Evolutionary conservation across 164 flowering plant genomes (phyloP).

Genomic region (Warburgia ugandensis): DNA sequence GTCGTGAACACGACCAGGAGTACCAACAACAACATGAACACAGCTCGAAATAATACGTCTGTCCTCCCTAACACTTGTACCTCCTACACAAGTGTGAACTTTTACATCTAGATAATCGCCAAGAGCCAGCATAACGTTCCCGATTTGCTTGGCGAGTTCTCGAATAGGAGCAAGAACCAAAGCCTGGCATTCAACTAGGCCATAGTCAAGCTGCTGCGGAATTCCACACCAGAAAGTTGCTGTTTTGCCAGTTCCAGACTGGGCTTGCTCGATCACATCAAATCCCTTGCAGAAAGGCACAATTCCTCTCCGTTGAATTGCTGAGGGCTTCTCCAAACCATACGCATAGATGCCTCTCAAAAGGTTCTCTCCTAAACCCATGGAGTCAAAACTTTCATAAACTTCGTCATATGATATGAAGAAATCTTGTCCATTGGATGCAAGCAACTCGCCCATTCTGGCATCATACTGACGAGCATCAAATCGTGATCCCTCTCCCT

Average conservation of each 20-base stretch:
- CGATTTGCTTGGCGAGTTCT: conserved; percentile 84
- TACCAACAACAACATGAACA: conserved; percentile 82
- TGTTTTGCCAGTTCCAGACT: conserved; percentile 87
- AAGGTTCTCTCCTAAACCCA: conserved; percentile 64
- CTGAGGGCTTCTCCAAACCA: conserved; percentile 94
- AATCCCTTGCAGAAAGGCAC: conserved; percentile 84
- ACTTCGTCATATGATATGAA: conserved; percentile 72
- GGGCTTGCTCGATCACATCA: conserved; percentile 88
- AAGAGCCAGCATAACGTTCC: conserved; percentile 88
- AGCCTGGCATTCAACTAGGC: conserved; percentile 63
- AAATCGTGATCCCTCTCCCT: conserved; percentile 20
- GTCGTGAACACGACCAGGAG: conserved; percentile 88
- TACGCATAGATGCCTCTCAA: conserved; percentile 84
- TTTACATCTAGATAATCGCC: conserved; percentile 85
- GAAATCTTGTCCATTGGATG: conserved; percentile 50
- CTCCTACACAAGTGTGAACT: conserved; percentile 94
- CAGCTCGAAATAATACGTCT: conserved; percentile 71
- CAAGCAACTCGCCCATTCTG: conserved; percentile 14
- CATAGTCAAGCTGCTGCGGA: conserved; percentile 73
- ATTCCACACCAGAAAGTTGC: conserved; percentile 89
- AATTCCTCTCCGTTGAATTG: conserved; percentile 84
- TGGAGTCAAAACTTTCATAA: conserved; percentile 61
- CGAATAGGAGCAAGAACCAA: conserved; percentile 82
- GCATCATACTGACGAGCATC: conserved; percentile 19
- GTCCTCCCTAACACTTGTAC: conserved; percentile 90